A percentile compares a stretch with the other conserved stretches of the same genome.
Conservation (phyloP, 2,329 filamentous ascomycete species). For the Microdochium trichocladiopsis region DNA sequence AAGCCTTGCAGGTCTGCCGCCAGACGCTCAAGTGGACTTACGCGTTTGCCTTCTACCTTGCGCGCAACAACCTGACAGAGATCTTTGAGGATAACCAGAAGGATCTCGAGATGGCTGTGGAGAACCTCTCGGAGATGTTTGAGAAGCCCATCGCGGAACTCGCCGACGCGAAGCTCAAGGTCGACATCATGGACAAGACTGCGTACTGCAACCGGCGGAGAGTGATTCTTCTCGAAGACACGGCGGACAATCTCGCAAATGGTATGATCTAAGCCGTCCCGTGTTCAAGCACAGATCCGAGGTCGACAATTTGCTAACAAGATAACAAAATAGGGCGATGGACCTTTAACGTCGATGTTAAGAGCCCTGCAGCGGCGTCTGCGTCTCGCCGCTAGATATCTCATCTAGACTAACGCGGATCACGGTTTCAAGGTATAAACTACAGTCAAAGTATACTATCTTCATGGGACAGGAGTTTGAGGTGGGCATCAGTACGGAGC, state of each 20-base stretch:
- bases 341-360: slow-evolving; percentile 34
- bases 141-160: slow-evolving; percentile 92
- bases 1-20: slow-evolving; percentile 91
- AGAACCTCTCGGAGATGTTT: slow-evolving; percentile 97
- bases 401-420: not conserved
- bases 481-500: no score
- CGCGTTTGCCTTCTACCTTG: slow-evolving; percentile 96
- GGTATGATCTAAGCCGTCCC: slow-evolving; percentile 45
- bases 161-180: slow-evolving; percentile 81
- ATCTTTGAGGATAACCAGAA: slow-evolving; percentile 99
- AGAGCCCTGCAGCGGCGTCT: slow-evolving; percentile 1
- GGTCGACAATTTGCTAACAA: slow-evolving; percentile 13
- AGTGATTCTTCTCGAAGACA: slow-evolving; percentile 84
- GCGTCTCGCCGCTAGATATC: not conserved
- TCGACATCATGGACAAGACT: slow-evolving; percentile 98
- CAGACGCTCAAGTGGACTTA: slow-evolving; percentile 99
- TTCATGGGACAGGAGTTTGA: not conserved
- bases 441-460: not conserved
- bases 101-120: slow-evolving; percentile 93
- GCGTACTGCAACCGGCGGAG: slow-evolving; percentile 91
- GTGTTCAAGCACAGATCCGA: not conserved
- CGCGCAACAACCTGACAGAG: slow-evolving; percentile 87
- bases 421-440: not conserved
- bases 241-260: slow-evolving; percentile 83
- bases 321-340: slow-evolving; percentile 29